A percentile compares a stretch with the other conserved stretches of the same genome.
Conservation (phyloP, 352 stramenopile genomes). For the Globisporangium okanoganense region DNA sequence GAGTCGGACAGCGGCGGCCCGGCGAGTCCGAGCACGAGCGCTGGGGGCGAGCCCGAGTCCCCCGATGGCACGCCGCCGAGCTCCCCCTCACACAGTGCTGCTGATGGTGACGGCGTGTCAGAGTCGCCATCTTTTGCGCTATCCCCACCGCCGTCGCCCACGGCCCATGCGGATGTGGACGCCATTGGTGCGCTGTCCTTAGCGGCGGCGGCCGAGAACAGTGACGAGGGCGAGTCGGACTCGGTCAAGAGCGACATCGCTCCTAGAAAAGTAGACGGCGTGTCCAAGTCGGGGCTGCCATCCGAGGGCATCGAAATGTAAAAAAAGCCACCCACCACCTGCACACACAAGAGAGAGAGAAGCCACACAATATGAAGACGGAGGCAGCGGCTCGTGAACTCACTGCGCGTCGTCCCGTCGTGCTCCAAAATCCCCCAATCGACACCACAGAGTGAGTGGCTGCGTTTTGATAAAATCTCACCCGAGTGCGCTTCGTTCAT, state of each 20-base stretch:
- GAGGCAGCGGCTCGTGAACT: background rate
- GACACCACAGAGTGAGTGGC: background rate
- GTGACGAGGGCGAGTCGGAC: slow-evolving; percentile 65
- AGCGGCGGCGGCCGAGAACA: background rate
- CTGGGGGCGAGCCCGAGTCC: slow-evolving; percentile 15
- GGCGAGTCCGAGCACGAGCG: slow-evolving; percentile 41
- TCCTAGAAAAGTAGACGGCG: slow-evolving; percentile 54
- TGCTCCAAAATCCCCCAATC: background rate
- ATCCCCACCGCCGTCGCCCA: slow-evolving; percentile 39
- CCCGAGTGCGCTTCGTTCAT: background rate
- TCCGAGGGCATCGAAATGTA: slow-evolving; percentile 76
- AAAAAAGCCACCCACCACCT: slow-evolving; percentile 20
- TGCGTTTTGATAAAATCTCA: background rate
- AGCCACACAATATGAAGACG: background rate
- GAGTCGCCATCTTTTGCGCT: slow-evolving; percentile 28
- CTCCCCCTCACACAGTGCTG: slow-evolving; percentile 29
- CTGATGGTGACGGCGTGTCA: slow-evolving; percentile 21
- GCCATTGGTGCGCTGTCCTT: slow-evolving; percentile 36
- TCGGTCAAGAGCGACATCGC: slow-evolving; percentile 80
- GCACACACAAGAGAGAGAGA: slow-evolving; percentile 5
- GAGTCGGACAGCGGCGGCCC: slow-evolving; percentile 57
- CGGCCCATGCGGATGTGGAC: slow-evolving; percentile 10
- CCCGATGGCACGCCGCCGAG: slow-evolving; percentile 35
- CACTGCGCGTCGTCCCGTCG: background rate
- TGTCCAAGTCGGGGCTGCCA: slow-evolving; percentile 44